Percentiles rank a stretch among this genome's conserved stretches.
Evolutionary conservation across 2,329 filamentous ascomycete species (phyloP).

Genomic region (Magnaporthales sp.): DNA sequence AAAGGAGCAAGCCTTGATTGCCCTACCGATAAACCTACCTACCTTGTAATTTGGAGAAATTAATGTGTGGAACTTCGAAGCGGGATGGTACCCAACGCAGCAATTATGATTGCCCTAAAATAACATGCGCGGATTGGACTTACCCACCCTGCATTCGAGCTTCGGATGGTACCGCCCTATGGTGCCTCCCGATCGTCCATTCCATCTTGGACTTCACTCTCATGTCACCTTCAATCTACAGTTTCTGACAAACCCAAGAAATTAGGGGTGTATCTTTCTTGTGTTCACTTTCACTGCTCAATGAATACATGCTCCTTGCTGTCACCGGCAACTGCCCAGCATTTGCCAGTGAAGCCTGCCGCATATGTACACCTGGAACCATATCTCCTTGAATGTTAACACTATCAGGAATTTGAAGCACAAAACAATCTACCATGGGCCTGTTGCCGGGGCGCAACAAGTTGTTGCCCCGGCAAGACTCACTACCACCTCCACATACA

Average conservation of each 20-base stretch:
- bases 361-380: not conserved
- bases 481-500: constrained; percentile 11
- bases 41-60: not conserved
- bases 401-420: not conserved
- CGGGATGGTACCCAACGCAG: too few relatives aligned
- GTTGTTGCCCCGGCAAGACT: not conserved
- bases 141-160: not conserved
- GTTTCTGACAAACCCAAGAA: not conserved
- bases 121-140: not conserved
- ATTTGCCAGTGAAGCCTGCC: not conserved
- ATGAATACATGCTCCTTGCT: not conserved
- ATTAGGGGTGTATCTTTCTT: too few relatives aligned
- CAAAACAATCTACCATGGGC: not conserved
- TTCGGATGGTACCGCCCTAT: not conserved
- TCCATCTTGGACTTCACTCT: not conserved
- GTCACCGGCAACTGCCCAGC: too few relatives aligned
- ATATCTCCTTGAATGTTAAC: not conserved
- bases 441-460: not conserved
- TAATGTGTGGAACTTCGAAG: too few relatives aligned
- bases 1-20: not conserved
- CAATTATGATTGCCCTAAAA: not conserved
- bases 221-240: not conserved
- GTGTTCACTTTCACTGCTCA: not conserved
- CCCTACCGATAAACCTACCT: not conserved
- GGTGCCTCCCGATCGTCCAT: not conserved